Percentiles rank a stretch among this genome's conserved stretches.
Conservation (phyloP, 805 yeast species). For the Ascoidea tarda region DNA sequence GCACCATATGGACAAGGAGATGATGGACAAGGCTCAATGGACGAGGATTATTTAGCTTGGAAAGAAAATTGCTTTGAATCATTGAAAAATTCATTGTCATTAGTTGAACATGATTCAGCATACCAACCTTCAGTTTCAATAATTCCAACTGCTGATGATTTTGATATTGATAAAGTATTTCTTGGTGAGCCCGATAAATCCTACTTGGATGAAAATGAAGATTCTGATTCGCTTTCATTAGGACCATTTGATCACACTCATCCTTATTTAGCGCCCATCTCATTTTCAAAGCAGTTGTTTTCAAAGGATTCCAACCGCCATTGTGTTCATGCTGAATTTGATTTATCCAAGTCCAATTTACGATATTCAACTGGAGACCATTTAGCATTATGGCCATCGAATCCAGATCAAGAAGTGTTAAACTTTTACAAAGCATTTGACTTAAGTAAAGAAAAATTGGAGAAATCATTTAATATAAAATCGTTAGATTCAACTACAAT, state of each 20-base stretch:
- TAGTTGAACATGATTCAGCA: conserved; percentile 67
- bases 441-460: conserved; percentile 30
- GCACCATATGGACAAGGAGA: conserved; percentile 87
- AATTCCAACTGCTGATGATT: conserved; percentile 14
- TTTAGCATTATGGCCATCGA: conserved; percentile 89
- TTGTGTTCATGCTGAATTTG: conserved; percentile 87
- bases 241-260: conserved; percentile 75
- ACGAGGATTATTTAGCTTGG: conserved; percentile 91
- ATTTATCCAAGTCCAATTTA: conserved; percentile 57
- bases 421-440: conserved; percentile 52
- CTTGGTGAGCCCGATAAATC: conserved; percentile 72
- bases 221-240: conserved; percentile 19
- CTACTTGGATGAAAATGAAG: conserved; percentile 27
- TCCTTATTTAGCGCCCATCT: conserved; percentile 69
- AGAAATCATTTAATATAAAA: conserved; percentile 46
- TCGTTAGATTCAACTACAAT: conserved; percentile 57
- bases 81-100: conserved; percentile 44
- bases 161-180: conserved; percentile 30
- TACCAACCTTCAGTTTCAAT: conserved; percentile 58
- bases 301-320: conserved; percentile 39
- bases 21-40: conserved; percentile 89
- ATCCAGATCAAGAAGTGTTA: conserved; percentile 62
- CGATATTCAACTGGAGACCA: conserved; percentile 94
- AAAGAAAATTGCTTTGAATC: conserved; percentile 62
- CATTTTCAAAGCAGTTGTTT: conserved; percentile 56